These are phyloP conservation scores for Pestalotiopsis fici DNA, from an alignment of 2,329 filamentous ascomycete genomes.

Conservation along the genomic window DNA sequence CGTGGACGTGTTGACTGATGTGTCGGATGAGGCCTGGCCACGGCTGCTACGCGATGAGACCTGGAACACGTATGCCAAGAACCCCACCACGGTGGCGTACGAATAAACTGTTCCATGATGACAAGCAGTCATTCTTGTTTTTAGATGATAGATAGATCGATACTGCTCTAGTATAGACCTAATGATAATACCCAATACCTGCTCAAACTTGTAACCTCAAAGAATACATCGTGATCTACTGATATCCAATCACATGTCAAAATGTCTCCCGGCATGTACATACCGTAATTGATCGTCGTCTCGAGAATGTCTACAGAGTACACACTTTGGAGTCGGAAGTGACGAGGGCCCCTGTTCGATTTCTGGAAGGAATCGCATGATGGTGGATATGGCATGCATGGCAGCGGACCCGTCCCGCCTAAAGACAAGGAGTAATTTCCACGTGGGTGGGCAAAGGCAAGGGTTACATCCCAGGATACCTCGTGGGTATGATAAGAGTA, in stretches of 20 bases:
- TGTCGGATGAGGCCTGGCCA: not conserved
- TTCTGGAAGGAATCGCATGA: not conserved
- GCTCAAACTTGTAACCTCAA: not conserved
- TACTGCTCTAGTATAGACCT: not conserved
- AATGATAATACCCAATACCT: not conserved
- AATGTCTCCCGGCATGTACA: not conserved
- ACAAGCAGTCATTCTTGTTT: not conserved
- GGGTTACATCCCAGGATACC: not conserved
- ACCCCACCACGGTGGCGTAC: not conserved
- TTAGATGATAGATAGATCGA: not conserved
- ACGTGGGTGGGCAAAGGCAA: not conserved
- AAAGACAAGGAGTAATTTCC: not conserved
- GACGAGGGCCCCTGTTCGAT: not conserved
- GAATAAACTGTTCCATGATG: not conserved
- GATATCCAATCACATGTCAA: not conserved
- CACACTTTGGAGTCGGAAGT: not conserved
- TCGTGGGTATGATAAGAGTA: not conserved
- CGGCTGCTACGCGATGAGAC: not conserved
- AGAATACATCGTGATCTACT: not conserved
- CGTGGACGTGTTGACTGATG: conserved; percentile 6
- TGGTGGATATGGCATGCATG: not conserved
- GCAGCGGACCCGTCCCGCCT: not conserved
- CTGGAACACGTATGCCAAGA: conserved; percentile 7
- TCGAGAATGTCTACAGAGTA: not conserved
- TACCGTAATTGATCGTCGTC: not conserved